phyloP scores from a whole-genome alignment of 164 flowering plant species.

The Aristolochia fimbriata region DNA sequence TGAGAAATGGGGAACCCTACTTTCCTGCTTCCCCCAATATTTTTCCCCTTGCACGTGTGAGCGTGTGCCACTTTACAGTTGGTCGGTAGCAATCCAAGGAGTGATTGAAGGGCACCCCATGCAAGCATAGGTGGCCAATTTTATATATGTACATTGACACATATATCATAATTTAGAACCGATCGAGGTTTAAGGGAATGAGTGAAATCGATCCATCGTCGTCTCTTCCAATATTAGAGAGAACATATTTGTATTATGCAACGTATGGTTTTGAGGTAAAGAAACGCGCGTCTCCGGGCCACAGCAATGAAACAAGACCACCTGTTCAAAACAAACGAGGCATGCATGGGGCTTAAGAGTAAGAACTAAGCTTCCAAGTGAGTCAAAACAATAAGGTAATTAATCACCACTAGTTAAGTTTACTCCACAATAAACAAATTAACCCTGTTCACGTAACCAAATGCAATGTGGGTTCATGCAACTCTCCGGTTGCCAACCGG shows the following conservation, averaged over 20 bases:
- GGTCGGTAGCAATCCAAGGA: constrained; percentile 7
- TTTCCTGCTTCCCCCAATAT: background rate
- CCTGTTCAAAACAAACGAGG: background rate
- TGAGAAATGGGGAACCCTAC: background rate
- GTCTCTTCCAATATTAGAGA: too few relatives aligned
- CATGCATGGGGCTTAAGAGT: background rate
- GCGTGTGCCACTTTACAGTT: background rate
- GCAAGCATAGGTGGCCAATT: background rate
- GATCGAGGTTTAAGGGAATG: background rate
- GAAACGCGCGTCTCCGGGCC: too few relatives aligned
- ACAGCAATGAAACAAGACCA: background rate
- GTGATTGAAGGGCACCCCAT: background rate
- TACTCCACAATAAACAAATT: background rate
- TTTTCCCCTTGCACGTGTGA: background rate
- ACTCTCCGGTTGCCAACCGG: too few relatives aligned
- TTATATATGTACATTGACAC: too few relatives aligned
- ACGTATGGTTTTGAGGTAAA: background rate
- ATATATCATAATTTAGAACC: background rate
- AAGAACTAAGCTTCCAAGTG: background rate
- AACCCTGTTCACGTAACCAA: too few relatives aligned
- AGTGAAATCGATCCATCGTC: background rate
- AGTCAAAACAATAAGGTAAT: background rate
- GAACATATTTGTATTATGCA: too few relatives aligned
- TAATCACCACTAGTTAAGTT: background rate
- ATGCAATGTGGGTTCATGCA: too few relatives aligned